These are phyloP conservation scores for Pseudonectria buxi DNA, from an alignment of 2,329 filamentous ascomycete species.

Conservation along the genomic window DNA sequence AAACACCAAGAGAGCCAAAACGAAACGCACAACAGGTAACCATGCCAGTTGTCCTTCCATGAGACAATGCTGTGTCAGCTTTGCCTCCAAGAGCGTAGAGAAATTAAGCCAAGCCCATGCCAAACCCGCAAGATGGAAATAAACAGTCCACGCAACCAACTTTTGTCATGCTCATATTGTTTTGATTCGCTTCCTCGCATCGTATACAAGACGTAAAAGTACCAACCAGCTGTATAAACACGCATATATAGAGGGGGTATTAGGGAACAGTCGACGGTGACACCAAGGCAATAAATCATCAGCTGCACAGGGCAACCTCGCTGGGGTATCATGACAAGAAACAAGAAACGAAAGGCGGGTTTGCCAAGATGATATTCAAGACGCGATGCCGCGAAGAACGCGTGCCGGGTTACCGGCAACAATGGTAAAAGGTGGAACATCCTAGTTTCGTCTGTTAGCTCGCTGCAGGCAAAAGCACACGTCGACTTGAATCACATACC, in stretches of 20 bases:
- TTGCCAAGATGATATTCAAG: slow-evolving; percentile 13
- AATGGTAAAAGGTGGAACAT: slow-evolving; percentile 62
- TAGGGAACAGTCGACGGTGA: no score
- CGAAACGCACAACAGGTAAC: no score
- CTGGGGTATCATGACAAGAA: slow-evolving; percentile 28
- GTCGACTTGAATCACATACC: slow-evolving; percentile 32
- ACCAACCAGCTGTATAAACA: background rate
- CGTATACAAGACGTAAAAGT: no score
- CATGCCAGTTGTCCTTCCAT: background rate
- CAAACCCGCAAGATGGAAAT: no score
- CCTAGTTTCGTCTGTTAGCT: slow-evolving; percentile 28
- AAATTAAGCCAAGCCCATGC: no score
- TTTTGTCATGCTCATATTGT: no score
- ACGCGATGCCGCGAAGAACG: slow-evolving; percentile 38
- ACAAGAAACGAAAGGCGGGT: slow-evolving; percentile 8
- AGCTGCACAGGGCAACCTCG: slow-evolving; percentile 18
- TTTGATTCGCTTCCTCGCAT: no score
- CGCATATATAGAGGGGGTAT: background rate
- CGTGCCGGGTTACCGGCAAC: slow-evolving; percentile 64
- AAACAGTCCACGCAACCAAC: no score
- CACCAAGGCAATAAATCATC: slow-evolving; percentile 1
- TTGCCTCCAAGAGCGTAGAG: no score
- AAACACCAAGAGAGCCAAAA: no score
- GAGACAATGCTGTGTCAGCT: slow-evolving; percentile 12
- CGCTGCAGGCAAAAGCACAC: background rate